Evolutionary conservation across 1,139 yeast species (phyloP).

Genomic region (Kazachstania sp.): DNA sequence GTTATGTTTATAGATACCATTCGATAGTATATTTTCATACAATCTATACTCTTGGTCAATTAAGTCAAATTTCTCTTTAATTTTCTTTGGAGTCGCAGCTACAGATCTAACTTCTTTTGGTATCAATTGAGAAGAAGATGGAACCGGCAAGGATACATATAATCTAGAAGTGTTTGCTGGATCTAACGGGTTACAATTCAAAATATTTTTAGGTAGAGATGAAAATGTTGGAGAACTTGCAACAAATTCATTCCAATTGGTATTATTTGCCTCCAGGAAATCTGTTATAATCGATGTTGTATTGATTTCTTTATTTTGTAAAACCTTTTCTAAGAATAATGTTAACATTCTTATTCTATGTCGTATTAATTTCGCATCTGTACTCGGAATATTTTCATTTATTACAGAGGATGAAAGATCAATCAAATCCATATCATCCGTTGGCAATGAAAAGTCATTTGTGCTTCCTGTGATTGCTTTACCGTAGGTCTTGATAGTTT

Average conservation of each 20-base stretch:
- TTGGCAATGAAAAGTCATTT: conserved; percentile 23
- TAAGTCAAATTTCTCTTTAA: conserved; percentile 33
- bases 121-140: conserved; percentile 39
- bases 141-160: conserved; percentile 55
- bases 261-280: conserved; percentile 69
- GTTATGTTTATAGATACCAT: conserved; percentile 57
- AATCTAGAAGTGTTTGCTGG: conserved; percentile 47
- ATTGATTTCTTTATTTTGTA: conserved; percentile 30
- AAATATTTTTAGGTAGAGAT: conserved; percentile 42
- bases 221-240: conserved; percentile 50
- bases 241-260: conserved; percentile 57
- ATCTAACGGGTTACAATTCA: conserved; percentile 46
- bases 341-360: conserved; percentile 30
- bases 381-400: conserved; percentile 24
- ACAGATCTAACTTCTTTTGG: conserved; percentile 13
- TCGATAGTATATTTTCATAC: conserved; percentile 47
- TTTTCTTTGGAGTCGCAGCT: conserved; percentile 17
- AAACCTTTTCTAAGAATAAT: conserved; percentile 24
- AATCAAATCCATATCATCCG: conserved; percentile 25
- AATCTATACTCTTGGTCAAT: conserved; percentile 39
- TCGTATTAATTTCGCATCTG: conserved; percentile 29
- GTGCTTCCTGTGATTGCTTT: conserved; percentile 25
- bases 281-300: conserved; percentile 58
- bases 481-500: conserved; percentile 33
- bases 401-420: conserved; percentile 26